Percentiles rank a stretch among this genome's conserved stretches.
Conservation (phyloP, 108 stramenopile genomes). For the Fragilariopsis cylindrus region DNA sequence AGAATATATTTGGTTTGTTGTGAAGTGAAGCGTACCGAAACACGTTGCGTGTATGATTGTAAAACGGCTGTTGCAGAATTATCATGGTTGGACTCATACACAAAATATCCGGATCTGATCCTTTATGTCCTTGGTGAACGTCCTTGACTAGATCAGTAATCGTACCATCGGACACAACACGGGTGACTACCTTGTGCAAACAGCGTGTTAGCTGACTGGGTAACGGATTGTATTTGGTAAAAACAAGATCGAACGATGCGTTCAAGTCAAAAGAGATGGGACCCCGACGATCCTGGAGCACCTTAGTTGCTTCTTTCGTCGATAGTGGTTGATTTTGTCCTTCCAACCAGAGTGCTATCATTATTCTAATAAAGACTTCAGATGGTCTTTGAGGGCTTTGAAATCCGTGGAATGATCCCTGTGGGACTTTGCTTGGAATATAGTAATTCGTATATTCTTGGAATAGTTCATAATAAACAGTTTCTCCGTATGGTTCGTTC, state of each 20-base stretch:
- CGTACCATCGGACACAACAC: constrained; percentile 31
- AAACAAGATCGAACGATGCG: constrained; percentile 56
- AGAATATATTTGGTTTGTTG: constrained; percentile 54
- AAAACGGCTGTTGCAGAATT: constrained; percentile 57
- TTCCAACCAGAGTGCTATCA: constrained; percentile 78
- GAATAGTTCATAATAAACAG: constrained; percentile 64
- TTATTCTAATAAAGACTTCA: constrained; percentile 75
- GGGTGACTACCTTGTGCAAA: constrained; percentile 33
- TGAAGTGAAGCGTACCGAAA: constrained; percentile 82
- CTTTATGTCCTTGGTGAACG: constrained; percentile 17
- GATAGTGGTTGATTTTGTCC: constrained; percentile 30
- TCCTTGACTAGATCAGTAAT: constrained; percentile 22
- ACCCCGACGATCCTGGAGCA: constrained; percentile 27
- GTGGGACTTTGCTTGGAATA: constrained; percentile 37
- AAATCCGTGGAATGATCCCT: constrained; percentile 27
- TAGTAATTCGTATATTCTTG: constrained; percentile 55
- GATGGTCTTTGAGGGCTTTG: constrained; percentile 24
- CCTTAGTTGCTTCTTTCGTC: constrained; percentile 22
- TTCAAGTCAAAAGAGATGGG: constrained; percentile 33
- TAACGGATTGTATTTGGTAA: constrained; percentile 39
- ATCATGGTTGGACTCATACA: constrained; percentile 66
- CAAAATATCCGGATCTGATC: constrained; percentile 36
- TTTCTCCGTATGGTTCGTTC: constrained; percentile 59
- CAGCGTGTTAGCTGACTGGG: constrained; percentile 53
- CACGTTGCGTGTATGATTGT: constrained; percentile 68